Conservation (phyloP, 73 alveolate species). For the Uronychia setigera region DNA sequence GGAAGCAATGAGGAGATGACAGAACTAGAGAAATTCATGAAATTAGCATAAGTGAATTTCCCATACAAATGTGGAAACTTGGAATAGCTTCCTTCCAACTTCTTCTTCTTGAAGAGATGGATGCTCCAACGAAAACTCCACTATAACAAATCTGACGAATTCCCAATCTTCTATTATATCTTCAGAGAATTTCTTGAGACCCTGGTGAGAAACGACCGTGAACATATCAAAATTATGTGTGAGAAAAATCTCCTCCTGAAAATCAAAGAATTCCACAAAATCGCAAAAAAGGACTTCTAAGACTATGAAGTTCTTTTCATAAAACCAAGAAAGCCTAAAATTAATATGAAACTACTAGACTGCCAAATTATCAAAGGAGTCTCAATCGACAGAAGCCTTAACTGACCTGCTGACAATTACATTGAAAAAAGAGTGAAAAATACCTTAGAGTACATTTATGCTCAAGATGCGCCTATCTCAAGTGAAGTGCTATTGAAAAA, state of each 20-base stretch:
- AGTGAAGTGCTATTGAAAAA: neutral
- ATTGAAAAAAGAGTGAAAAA: no score
- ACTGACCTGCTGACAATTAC: constrained; percentile 8
- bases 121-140: constrained; percentile 19
- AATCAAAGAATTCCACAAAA: constrained; percentile 4
- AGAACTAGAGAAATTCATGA: no score
- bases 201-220: constrained; percentile 11
- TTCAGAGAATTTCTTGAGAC: constrained; percentile 46
- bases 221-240: constrained; percentile 15
- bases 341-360: constrained; percentile 42
- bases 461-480: neutral
- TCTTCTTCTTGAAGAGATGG: constrained; percentile 38
- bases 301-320: neutral
- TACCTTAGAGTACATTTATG: neutral
- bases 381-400: constrained; percentile 20
- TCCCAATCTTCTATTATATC: constrained; percentile 39
- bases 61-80: constrained; percentile 40
- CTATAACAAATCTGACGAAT: constrained; percentile 30
- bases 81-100: constrained; percentile 6
- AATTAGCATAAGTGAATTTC: constrained; percentile 28
- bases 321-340: constrained; percentile 6
- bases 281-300: neutral
- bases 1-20: no score
- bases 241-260: constrained; percentile 17
- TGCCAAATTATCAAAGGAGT: constrained; percentile 25